These are phyloP conservation scores for Colletotrichum kahawae DNA, from an alignment of 2,329 filamentous ascomycete species.

Conservation along the genomic window DNA sequence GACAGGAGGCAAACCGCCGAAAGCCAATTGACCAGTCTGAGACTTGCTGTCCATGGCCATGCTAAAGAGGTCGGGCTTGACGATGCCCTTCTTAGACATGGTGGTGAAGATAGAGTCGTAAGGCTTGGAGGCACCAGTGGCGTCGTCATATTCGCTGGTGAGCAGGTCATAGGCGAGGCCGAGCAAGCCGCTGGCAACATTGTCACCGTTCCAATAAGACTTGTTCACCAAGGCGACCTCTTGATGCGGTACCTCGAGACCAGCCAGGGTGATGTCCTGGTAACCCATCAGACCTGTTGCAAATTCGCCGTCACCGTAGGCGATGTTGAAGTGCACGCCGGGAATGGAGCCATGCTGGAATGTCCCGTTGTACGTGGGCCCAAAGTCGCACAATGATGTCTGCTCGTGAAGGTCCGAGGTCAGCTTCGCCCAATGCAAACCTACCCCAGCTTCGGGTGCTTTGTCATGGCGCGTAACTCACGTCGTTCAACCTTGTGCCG, in stretches of 20 bases:
- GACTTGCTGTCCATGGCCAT: conserved; percentile 38
- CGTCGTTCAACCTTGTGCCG: not conserved
- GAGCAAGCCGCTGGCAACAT: conserved; percentile 50
- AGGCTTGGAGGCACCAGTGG: conserved; percentile 26
- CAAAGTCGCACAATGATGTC: conserved; percentile 27
- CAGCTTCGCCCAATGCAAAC: not conserved
- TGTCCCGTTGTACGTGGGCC: conserved; percentile 29
- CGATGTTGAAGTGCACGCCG: conserved; percentile 45
- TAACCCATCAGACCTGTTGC: conserved; percentile 42
- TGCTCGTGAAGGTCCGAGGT: not conserved
- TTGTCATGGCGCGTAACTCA: not conserved
- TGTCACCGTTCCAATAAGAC: conserved; percentile 48
- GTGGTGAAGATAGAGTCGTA: conserved; percentile 58
- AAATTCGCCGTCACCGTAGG: conserved; percentile 48
- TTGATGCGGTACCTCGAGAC: conserved; percentile 48
- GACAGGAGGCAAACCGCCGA: conserved; percentile 55
- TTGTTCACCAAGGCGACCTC: conserved; percentile 50
- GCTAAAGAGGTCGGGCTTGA: conserved; percentile 48
- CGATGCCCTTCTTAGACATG: conserved; percentile 48
- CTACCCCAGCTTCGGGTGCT: not conserved
- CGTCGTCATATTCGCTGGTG: conserved; percentile 41
- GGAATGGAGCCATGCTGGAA: conserved; percentile 37
- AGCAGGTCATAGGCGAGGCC: conserved; percentile 55
- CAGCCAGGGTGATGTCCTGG: conserved; percentile 47
- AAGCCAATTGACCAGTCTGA: conserved; percentile 47